Conservation (phyloP, 257 asterid genomes). For the Nicotiana tabacum region DNA sequence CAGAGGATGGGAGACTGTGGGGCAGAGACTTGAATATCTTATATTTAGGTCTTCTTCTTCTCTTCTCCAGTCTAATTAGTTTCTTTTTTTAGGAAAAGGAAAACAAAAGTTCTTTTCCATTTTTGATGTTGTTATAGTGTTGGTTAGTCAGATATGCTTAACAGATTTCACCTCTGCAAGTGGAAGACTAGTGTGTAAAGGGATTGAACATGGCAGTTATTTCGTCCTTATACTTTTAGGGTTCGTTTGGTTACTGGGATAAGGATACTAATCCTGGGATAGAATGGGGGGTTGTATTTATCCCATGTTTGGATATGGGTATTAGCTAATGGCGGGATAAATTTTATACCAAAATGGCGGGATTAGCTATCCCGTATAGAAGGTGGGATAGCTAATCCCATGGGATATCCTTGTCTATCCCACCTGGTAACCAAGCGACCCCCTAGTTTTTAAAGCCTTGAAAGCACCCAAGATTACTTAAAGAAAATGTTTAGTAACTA, state of each 20-base stretch:
- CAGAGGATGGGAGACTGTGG: not conserved
- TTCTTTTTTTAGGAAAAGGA: not conserved
- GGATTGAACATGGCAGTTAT: not conserved
- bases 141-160: constrained; percentile 2
- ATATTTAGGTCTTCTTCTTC: not conserved
- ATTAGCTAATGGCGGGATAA: no score
- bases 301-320: no score
- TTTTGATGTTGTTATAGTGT: not conserved
- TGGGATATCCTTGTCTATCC: no score
- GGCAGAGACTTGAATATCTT: not conserved
- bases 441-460: not conserved
- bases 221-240: not conserved
- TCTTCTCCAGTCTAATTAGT: not conserved
- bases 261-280: no score
- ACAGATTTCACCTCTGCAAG: constrained; percentile 3
- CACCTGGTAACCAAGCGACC: no score
- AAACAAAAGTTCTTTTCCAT: not conserved
- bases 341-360: no score
- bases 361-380: no score
- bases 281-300: no score
- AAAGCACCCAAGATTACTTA: not conserved
- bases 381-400: no score
- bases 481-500: not conserved
- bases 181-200: not conserved
- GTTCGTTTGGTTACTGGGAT: no score